Conservation (phyloP, 805 yeast species). For the Millerago galiae region DNA sequence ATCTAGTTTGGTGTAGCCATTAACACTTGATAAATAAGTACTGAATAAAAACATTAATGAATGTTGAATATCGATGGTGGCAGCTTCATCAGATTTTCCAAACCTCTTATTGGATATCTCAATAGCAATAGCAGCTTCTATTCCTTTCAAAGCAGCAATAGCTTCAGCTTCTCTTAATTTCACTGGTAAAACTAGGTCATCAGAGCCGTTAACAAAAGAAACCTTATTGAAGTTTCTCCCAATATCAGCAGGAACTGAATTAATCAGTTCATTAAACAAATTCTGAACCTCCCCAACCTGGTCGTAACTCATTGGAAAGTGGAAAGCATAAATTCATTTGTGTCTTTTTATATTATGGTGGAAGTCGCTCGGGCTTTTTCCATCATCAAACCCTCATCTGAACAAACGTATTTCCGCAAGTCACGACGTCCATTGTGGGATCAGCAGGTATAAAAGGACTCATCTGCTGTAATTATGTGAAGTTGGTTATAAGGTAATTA, state of each 20-base stretch:
- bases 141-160: conserved; percentile 3
- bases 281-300: not conserved
- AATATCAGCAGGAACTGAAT: not conserved
- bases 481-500: too few relatives aligned
- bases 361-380: not conserved
- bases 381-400: too few relatives aligned
- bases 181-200: conserved; percentile 2
- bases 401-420: not conserved
- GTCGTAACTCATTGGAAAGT: not conserved
- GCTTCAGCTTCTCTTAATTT: conserved; percentile 4
- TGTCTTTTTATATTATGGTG: too few relatives aligned
- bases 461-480: too few relatives aligned
- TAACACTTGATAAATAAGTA: conserved; percentile 5
- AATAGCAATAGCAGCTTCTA: conserved; percentile 2
- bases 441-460: too few relatives aligned
- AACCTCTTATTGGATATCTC: conserved; percentile 5
- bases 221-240: not conserved
- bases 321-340: too few relatives aligned
- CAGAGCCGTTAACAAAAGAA: not conserved
- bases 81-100: not conserved
- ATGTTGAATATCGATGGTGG: conserved; percentile 3
- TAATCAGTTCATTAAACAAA: not conserved
- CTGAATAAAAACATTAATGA: conserved; percentile 5
- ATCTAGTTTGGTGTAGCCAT: conserved; percentile 5
- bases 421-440: too few relatives aligned